Percentiles rank a stretch among this genome's conserved stretches.
Conservation (phyloP, 345 rosid genomes). For the Reutealis trisperma region DNA sequence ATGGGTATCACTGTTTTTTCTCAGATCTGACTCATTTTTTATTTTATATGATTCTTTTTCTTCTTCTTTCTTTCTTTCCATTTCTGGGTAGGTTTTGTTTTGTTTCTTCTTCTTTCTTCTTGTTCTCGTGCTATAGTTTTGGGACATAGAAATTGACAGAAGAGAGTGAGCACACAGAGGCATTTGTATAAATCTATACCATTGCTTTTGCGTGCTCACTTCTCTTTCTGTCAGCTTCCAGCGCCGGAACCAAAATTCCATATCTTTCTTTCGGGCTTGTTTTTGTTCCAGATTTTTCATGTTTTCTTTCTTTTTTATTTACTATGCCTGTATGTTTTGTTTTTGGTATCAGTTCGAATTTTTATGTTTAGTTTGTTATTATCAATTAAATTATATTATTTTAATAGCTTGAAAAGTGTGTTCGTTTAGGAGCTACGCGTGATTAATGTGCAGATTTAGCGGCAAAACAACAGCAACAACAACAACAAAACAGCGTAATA, state of each 20-base stretch:
- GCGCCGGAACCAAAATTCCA: constrained; percentile 34
- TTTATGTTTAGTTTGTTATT: constrained; percentile 12
- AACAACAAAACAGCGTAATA: not conserved
- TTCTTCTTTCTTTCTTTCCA: not conserved
- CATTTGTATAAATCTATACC: constrained; percentile 61
- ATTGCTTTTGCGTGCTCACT: constrained; percentile 93
- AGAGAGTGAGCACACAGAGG: constrained; percentile 99
- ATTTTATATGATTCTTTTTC: constrained; percentile 12
- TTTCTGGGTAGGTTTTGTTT: not conserved
- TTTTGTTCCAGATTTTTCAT: constrained; percentile 26
- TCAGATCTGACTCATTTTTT: constrained; percentile 55
- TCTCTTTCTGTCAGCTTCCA: constrained; percentile 94
- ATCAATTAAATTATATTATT: constrained; percentile 27
- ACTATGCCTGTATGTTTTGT: too few relatives aligned
- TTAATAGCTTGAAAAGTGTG: constrained; percentile 39
- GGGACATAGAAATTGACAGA: constrained; percentile 86
- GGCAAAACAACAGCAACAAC: constrained; percentile 24
- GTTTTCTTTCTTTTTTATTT: not conserved
- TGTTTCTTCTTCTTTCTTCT: constrained; percentile 2
- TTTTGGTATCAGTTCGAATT: too few relatives aligned
- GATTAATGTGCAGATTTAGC: constrained; percentile 38
- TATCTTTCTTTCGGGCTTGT: constrained; percentile 23
- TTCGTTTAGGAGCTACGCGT: constrained; percentile 24
- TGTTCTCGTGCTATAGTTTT: not conserved
- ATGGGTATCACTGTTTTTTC: constrained; percentile 30